Evolutionary conservation across 768 basidiomycete species (phyloP).

Genomic region (Cystofilobasidium macerans): DNA sequence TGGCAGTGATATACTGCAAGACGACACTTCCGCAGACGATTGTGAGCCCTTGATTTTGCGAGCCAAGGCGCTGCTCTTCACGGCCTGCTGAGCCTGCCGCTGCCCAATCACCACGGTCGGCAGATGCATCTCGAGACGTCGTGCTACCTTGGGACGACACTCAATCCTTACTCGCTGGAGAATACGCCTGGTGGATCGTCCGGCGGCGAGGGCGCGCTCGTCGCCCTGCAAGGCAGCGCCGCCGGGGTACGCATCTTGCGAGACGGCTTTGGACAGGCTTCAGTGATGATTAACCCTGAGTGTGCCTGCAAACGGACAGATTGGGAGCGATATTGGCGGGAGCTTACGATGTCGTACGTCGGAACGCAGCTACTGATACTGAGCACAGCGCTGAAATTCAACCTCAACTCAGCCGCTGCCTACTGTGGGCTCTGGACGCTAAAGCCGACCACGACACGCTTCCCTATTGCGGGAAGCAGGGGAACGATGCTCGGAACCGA

Average conservation of each 20-base stretch:
- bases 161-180: slow-evolving; percentile 31
- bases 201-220: slow-evolving; percentile 33
- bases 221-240: slow-evolving; percentile 24
- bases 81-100: too few relatives aligned
- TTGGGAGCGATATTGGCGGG: slow-evolving; percentile 1
- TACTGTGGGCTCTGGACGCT: not conserved
- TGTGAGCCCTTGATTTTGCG: not conserved
- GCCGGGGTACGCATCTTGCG: slow-evolving; percentile 1
- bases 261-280: too few relatives aligned
- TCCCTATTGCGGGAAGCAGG: not conserved
- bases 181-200: slow-evolving; percentile 31
- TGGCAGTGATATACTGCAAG: slow-evolving; percentile 30
- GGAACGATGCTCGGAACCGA: slow-evolving; percentile 3
- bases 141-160: slow-evolving; percentile 28
- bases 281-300: too few relatives aligned
- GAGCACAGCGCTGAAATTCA: too few relatives aligned
- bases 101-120: too few relatives aligned
- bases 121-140: slow-evolving; percentile 33
- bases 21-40: slow-evolving; percentile 31
- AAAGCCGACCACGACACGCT: not conserved
- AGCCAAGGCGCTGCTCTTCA: not conserved
- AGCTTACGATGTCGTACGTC: not conserved
- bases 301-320: too few relatives aligned
- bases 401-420: not conserved
- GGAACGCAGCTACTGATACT: too few relatives aligned